These are phyloP conservation scores for Amphibolis antarctica DNA, from an alignment of 106 monocot genomes.

Conservation along the genomic window DNA sequence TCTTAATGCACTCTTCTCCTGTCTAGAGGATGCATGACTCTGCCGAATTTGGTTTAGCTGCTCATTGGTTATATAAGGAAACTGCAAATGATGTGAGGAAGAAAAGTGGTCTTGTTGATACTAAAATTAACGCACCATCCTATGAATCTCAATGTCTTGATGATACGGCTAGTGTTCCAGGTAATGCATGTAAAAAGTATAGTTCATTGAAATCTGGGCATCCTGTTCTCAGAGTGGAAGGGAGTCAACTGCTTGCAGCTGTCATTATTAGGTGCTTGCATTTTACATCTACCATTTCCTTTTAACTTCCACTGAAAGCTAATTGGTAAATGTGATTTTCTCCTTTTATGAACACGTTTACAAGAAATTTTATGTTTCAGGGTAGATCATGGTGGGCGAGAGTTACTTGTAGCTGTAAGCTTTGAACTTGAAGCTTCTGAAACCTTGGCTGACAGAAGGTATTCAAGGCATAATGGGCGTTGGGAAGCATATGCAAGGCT, in stretches of 20 bases:
- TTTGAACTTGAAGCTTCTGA: constrained; percentile 85
- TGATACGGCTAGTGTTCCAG: constrained; percentile 29
- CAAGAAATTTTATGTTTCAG: constrained; percentile 24
- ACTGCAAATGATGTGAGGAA: constrained; percentile 40
- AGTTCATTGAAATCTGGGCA: constrained; percentile 72
- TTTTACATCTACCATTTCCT: background rate
- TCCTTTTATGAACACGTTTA: background rate
- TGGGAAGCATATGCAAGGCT: constrained; percentile 89
- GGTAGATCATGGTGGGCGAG: constrained; percentile 72
- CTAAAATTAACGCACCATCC: constrained; percentile 27
- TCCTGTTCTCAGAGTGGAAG: constrained; percentile 81
- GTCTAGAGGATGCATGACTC: constrained; percentile 76
- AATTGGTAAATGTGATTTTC: background rate
- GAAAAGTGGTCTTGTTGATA: constrained; percentile 13
- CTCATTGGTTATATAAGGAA: constrained; percentile 91
- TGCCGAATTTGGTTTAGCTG: constrained; percentile 85
- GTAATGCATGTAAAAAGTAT: constrained; percentile 41
- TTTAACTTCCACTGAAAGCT: background rate
- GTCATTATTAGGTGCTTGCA: constrained; percentile 58
- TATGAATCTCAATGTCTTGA: constrained; percentile 32
- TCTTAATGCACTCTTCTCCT: background rate
- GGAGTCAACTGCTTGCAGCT: constrained; percentile 80
- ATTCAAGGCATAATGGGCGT: constrained; percentile 41
- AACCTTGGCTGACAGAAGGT: constrained; percentile 70
- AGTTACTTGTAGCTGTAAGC: constrained; percentile 83